phyloP scores from a whole-genome alignment of 805 yeast genomes.

The Pichia nakasei region DNA sequence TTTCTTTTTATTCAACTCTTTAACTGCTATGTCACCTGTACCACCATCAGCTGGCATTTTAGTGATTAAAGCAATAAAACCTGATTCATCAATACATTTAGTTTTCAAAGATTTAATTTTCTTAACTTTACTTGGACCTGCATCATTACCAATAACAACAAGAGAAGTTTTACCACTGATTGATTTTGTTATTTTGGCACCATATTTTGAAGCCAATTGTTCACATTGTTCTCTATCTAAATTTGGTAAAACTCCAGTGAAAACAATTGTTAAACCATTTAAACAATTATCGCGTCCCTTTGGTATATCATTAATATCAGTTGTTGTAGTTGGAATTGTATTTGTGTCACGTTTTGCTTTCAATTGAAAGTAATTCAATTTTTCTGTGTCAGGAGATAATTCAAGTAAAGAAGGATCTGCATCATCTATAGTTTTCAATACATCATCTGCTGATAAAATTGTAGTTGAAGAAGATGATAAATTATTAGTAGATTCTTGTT shows the following conservation, averaged over 20 bases:
- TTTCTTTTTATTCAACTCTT: constrained; percentile 59
- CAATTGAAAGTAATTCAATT: constrained; percentile 45
- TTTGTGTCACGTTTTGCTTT: constrained; percentile 34
- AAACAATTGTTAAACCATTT: constrained; percentile 82
- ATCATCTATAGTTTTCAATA: constrained; percentile 61
- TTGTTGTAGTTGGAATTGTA: constrained; percentile 21
- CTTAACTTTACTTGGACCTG: constrained; percentile 90
- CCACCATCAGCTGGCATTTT: constrained; percentile 94
- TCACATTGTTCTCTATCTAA: constrained; percentile 72
- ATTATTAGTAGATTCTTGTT: not conserved
- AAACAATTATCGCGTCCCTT: constrained; percentile 81
- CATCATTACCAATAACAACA: constrained; percentile 90
- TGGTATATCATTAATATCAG: constrained; percentile 45
- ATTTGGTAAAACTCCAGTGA: constrained; percentile 82
- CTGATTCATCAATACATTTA: constrained; percentile 81
- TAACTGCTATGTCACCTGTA: constrained; percentile 65
- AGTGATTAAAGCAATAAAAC: constrained; percentile 63
- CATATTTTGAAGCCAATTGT: constrained; percentile 70
- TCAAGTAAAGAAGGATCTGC: constrained; percentile 43
- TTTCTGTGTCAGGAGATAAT: constrained; percentile 37
- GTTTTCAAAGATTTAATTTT: constrained; percentile 65
- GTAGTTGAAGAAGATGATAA: not conserved
- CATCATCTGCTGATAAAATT: constrained; percentile 37
- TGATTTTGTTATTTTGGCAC: constrained; percentile 84
- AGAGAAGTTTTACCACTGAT: constrained; percentile 78